Conservation (phyloP, 352 stramenopile genomes). For the Pythium phragmiticola region DNA sequence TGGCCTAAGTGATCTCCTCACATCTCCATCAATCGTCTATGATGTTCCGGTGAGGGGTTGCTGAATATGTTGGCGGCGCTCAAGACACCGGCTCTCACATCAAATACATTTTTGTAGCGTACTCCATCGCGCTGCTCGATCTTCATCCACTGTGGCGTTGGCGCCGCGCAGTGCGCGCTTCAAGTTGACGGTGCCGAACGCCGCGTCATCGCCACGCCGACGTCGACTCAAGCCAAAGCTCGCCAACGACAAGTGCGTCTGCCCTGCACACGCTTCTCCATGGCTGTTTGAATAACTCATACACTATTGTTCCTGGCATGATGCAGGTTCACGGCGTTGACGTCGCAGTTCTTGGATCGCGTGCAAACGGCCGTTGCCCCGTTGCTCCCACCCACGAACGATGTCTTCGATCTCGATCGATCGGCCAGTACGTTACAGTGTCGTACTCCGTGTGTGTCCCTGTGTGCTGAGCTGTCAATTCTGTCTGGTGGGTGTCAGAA, state of each 20-base stretch:
- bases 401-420: slow-evolving; percentile 51
- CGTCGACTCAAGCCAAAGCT: slow-evolving; percentile 24
- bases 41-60: slow-evolving; percentile 9
- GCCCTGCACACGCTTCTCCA: background rate
- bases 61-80: background rate
- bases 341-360: slow-evolving; percentile 58
- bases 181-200: slow-evolving; percentile 23
- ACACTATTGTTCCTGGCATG: background rate
- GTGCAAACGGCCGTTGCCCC: slow-evolving; percentile 58
- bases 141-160: background rate
- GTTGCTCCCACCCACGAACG: slow-evolving; percentile 62
- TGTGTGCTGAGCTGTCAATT: background rate
- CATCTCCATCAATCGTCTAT: background rate
- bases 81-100: background rate
- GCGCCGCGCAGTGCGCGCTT: slow-evolving; percentile 4
- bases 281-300: background rate
- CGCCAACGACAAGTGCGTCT: slow-evolving; percentile 22
- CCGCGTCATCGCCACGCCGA: slow-evolving; percentile 1
- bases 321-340: slow-evolving; percentile 51
- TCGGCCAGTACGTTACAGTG: slow-evolving; percentile 29
- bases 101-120: background rate
- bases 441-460: background rate
- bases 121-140: background rate
- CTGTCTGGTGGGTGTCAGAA: slow-evolving; percentile 21
- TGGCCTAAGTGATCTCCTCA: background rate